Percentiles rank a stretch among this genome's conserved stretches.
phyloP scores from a whole-genome alignment of 371 early-diverging fungal genomes.

The Mucor irregularis region DNA sequence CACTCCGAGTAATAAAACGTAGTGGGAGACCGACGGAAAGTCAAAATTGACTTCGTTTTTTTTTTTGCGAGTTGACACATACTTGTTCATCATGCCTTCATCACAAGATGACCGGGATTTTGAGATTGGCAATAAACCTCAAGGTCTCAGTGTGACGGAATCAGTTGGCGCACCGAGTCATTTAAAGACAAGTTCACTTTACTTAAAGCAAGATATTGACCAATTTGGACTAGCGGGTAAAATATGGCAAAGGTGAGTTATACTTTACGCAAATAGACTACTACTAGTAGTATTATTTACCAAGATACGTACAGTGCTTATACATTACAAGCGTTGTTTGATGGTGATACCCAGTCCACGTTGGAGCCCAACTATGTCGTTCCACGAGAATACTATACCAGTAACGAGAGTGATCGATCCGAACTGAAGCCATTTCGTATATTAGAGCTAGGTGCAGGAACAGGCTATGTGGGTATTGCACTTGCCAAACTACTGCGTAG shows the following conservation, averaged over 20 bases:
- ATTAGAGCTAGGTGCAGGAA: conserved; percentile 56
- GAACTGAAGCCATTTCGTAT: conserved; percentile 31
- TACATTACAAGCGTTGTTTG: conserved; percentile 42
- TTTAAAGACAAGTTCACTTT: conserved; percentile 13
- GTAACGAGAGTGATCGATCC: not conserved
- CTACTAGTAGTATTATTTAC: not conserved
- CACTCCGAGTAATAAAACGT: too few relatives aligned
- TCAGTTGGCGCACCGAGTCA: conserved; percentile 36
- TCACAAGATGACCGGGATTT: conserved; percentile 16
- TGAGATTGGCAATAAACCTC: conserved; percentile 42
- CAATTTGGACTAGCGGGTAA: conserved; percentile 53
- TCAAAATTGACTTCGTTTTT: too few relatives aligned
- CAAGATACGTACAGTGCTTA: conserved; percentile 34
- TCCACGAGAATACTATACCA: conserved; percentile 25
- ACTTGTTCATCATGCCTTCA: too few relatives aligned
- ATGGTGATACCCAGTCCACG: conserved; percentile 7
- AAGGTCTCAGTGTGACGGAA: conserved; percentile 37
- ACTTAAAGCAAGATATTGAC: conserved; percentile 41
- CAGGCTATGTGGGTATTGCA: conserved; percentile 60
- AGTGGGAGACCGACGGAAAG: too few relatives aligned
- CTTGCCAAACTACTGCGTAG: conserved; percentile 43
- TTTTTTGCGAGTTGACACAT: too few relatives aligned
- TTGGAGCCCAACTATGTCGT: conserved; percentile 34
- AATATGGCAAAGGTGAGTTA: conserved; percentile 50
- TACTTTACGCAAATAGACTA: not conserved